A percentile compares a stretch with the other conserved stretches of the same genome.
Evolutionary conservation across 208 protist genomes (phyloP).

Genomic region (Balamuthia mandrillaris): DNA sequence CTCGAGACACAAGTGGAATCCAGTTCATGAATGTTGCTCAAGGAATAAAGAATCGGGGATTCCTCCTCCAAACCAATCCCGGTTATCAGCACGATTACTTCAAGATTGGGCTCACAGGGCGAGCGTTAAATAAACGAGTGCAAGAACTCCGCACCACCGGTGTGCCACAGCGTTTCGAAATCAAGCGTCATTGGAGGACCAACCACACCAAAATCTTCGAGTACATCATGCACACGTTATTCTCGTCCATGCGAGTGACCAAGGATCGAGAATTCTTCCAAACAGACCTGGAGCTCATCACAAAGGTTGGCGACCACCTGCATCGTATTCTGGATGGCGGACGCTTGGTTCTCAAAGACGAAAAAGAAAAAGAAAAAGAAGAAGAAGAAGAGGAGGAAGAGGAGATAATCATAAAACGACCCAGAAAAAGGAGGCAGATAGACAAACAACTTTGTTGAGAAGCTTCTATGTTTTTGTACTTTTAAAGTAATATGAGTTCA

Average conservation of each 20-base stretch:
- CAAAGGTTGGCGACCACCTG: background rate
- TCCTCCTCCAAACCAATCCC: background rate
- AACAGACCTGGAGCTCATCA: background rate
- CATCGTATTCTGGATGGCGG: background rate
- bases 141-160: background rate
- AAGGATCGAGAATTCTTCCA: slow-evolving; percentile 25
- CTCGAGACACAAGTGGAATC: no score
- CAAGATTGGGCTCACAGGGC: background rate
- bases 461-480: no score
- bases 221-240: background rate
- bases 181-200: background rate
- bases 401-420: no score
- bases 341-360: no score
- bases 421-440: no score
- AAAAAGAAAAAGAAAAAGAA: no score
- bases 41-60: no score
- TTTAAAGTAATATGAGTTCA: no score
- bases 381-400: no score
- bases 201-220: background rate
- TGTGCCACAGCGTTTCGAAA: background rate
- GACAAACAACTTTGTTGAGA: no score
- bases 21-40: no score
- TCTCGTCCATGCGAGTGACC: background rate
- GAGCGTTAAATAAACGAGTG: background rate
- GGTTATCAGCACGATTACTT: background rate